Evolutionary conservation across 352 stramenopile species (phyloP).

Genomic region (Phytophthora vignae): DNA sequence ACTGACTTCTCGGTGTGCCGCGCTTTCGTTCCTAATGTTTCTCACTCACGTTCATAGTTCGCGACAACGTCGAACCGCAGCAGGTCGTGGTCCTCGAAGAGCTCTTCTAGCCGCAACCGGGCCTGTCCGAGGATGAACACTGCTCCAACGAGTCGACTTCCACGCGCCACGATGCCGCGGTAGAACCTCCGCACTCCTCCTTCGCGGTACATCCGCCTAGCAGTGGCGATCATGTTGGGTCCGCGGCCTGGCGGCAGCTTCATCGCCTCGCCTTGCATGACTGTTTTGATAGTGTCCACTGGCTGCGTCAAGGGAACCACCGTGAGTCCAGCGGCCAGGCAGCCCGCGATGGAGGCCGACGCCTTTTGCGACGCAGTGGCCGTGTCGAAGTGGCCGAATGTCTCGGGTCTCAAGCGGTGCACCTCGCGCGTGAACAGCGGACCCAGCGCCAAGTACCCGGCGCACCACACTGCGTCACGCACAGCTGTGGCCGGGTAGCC

Average conservation of each 20-base stretch:
- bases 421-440: conserved; percentile 72
- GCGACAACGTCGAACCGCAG: conserved; percentile 31
- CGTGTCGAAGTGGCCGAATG: conserved; percentile 60
- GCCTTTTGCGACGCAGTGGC: conserved; percentile 67
- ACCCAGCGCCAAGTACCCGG: conserved; percentile 76
- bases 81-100: conserved; percentile 70
- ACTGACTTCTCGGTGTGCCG: conserved; percentile 2
- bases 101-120: conserved; percentile 68
- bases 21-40: conserved; percentile 10
- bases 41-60: conserved; percentile 27
- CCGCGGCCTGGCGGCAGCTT: conserved; percentile 41
- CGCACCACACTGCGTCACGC: conserved; percentile 79
- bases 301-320: conserved; percentile 81
- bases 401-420: conserved; percentile 54
- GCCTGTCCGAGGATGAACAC: conserved; percentile 86
- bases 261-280: conserved; percentile 85
- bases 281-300: conserved; percentile 85
- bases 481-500: conserved; percentile 63
- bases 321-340: conserved; percentile 69
- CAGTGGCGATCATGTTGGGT: conserved; percentile 44
- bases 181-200: conserved; percentile 71
- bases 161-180: conserved; percentile 71
- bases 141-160: conserved; percentile 71
- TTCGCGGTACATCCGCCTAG: conserved; percentile 52
- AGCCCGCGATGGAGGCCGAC: conserved; percentile 66